Evolutionary conservation across 352 stramenopile species (phyloP), one percentile per base, ranked within the genome.

Genomic region (Poterioochromonas sp.): DNA sequence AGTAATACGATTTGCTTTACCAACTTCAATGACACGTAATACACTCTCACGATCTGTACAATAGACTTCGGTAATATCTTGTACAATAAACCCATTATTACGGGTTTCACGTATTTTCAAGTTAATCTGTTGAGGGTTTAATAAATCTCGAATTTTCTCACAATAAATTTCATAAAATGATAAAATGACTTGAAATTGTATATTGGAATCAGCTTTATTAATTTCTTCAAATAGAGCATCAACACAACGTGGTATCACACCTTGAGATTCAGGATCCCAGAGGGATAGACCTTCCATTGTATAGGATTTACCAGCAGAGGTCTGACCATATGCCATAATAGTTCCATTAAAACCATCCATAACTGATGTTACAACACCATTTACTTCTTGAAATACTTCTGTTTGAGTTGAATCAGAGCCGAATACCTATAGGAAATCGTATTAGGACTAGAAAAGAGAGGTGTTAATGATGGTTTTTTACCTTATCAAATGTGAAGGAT

Each of bases 121-220:
- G 40, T 88, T 85, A 0, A 82, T 84, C 43, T 43, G 53, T 35
- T 29, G 26, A 15, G 41, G 77, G 58, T 60, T 69, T 32, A 95
- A 86, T 71, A 95, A 82, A 76, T 95, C 91, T 41, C 83, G 86
- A 58, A 96, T 92, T 73, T 95, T 88, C 79, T 96, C 91, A 77
- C 88, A 86, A 79, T 96, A 96, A 69, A 96, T 90, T 82, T 96
- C 91, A 0, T 95, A 81, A 82, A 97, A 98, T 83, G 88, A 85
- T 22, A 90, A 65, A 65, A 83, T 76, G 20, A 90, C 86, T 83
- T 93, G 95, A 77, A 96, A 94, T 53, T 47, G 29, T 22, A 58
- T 53, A 58, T 64, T 39, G 1, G 11, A 0, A 34, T 70, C 35
- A 26, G 40, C 32, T 29, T 53, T 37, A 60, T 43, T 18, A 35